A percentile compares a stretch with the other conserved stretches of the same genome.
These are phyloP conservation scores for Aspergillus arachidicola DNA, from an alignment of 2,329 filamentous ascomycete species.

Conservation along the genomic window DNA sequence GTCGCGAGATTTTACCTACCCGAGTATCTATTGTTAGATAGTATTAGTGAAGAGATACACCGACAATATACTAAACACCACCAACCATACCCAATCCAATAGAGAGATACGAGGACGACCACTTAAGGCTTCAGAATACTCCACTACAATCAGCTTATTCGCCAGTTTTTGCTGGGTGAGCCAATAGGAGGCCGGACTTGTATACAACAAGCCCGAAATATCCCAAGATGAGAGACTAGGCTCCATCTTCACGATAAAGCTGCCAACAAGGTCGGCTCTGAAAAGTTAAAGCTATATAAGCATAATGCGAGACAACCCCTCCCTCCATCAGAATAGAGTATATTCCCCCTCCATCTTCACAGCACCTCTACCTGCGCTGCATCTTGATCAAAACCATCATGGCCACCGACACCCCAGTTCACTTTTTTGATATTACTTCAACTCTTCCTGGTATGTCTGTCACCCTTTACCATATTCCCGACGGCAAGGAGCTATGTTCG, in stretches of 20 bases:
- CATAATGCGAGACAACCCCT: background rate
- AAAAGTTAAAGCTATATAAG: background rate
- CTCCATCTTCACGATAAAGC: background rate
- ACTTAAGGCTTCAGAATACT: background rate
- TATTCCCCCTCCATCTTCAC: background rate
- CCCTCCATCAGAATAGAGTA: background rate
- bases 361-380: background rate
- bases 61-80: background rate
- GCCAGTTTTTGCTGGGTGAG: background rate
- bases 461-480: background rate
- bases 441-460: conserved; percentile 28
- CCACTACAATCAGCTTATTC: background rate
- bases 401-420: conserved; percentile 29
- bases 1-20: background rate
- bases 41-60: background rate
- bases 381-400: conserved; percentile 17
- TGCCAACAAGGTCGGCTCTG: background rate
- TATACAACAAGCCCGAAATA: background rate
- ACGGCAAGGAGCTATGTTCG: background rate
- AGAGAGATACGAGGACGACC: background rate
- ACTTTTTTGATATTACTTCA: conserved; percentile 39
- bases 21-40: background rate
- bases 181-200: background rate
- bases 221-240: background rate
- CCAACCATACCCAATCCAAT: background rate